Base-by-base conservation (phyloP, 371 early-diverging fungal species). In the Mortierella sp. region DNA sequence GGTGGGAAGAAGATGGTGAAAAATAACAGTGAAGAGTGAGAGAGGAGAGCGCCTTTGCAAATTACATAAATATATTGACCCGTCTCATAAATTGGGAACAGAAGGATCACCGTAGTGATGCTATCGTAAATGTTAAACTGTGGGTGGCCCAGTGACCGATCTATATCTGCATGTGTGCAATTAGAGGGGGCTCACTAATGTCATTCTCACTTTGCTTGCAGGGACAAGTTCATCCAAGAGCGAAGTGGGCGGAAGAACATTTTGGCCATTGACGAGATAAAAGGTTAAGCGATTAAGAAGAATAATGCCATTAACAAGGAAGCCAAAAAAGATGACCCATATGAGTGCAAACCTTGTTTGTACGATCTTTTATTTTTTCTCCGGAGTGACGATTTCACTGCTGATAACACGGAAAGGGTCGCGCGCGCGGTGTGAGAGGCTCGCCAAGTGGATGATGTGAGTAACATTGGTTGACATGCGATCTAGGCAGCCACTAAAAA, bases 401-500 rank as follows among this genome's bases (percentile, higher is more conserved):
- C 60, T 21, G 71, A 71, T 71, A 72, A 51, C 49, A 51, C 72
- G 54, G 49, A 18, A 72, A 32, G 14, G 14, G 12, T 38, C 65
- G 41, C 41, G 68, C 68, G 35, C 35, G 68, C 68, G 68, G 11
- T 38, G 24, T 68, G 38, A 68, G 32, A 63, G 65, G 65, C 18
- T 63, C 65, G n/a, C 27, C 24, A 18, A 32, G 35, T 14, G 27
- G n/a, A 8, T 35, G 38, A 8, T 51, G 24, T 72, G 72, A 72
- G 72, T 72, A 72, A 72, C 72, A 71, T 27, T 29, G n/a, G 43
- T 44, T 70, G 44, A 43, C 71, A 72, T 46, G 46, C 72, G 72
- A 72, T 72, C 72, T 72, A 54, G 72, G 54, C 11, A 38, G 68
- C 41, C 68, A 68, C 68, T 24, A 41, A 72, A 72, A 72, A 72